Base-by-base conservation (phyloP, 164 flowering plant genomes). In the Kingdonia uniflora region DNA sequence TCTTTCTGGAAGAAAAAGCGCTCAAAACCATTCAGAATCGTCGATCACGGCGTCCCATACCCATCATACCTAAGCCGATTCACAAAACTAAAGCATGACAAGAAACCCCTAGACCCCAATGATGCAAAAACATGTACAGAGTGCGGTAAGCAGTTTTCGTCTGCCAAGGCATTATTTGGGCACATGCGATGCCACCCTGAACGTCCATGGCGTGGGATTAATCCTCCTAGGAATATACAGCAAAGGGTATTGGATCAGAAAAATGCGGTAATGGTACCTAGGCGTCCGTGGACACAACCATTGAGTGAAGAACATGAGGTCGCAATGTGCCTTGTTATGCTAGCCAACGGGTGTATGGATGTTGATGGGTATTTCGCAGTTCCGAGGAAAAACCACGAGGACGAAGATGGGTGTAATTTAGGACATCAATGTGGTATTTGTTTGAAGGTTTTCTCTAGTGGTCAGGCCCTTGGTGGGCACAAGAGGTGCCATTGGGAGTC, bases 141-240 rank as follows among this genome's bases (percentile, higher is more conserved):
- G 64, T 91, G 98, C 40, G 96, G 98, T 15, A 84, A 77, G 69
- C 68, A 59, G 64, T 91, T 91, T 61, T 81, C 83, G 83, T 91
- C 98, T 1, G 70, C 79, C 81, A 91, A 91, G 65, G 97, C 97
- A 1, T 73, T 87, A 29, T 87, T 80, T 51, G 97, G 97, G 4
- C 97, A 91, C 71, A 91, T 91, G 97, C 69, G 97, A 20, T 91
- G 97, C 71, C 97, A 91, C 69, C 97, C 97, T 2, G 97, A 91
- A 59, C 79, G 97, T 12, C 77, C 76, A 51, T 91, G 97, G 97
- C 84, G 97, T 0, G 97, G 97, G 15, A 87, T 91, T 16, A 83
- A 80, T 64, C 95, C 89, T 0, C 97, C 97, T 5, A 71, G 85
- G 0, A 70, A 70, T 43, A 71, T 47, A 4, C 63, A 6, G 40